Percentiles rank a stretch among this genome's conserved stretches.
phyloP scores from a whole-genome alignment of 805 yeast genomes.

The Ogataea salicorniae region DNA sequence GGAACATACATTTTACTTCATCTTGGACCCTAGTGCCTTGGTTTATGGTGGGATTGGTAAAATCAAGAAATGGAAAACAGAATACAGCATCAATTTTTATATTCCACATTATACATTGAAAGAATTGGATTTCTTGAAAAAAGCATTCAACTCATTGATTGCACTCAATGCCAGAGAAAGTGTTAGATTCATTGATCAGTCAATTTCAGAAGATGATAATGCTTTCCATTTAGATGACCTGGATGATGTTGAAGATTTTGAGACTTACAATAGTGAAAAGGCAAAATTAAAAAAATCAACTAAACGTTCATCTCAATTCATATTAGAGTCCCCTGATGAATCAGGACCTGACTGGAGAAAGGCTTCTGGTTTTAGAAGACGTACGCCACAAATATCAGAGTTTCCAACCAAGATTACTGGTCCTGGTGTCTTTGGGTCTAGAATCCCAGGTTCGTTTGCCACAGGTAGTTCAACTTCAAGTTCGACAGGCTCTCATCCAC shows the following conservation, averaged over 20 bases:
- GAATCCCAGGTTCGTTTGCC: background rate
- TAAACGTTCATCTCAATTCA: conserved; percentile 22
- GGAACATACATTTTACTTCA: conserved; percentile 31
- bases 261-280: conserved; percentile 17
- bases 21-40: conserved; percentile 63
- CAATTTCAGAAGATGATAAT: conserved; percentile 13
- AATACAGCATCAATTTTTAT: conserved; percentile 36
- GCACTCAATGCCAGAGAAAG: conserved; percentile 66
- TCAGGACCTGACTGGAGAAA: conserved; percentile 47
- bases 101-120: conserved; percentile 54
- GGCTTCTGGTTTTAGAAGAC: conserved; percentile 40
- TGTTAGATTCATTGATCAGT: conserved; percentile 51
- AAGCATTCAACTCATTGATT: conserved; percentile 45
- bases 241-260: conserved; percentile 17
- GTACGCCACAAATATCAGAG: conserved; percentile 40
- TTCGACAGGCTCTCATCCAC: background rate
- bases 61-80: conserved; percentile 55
- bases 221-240: conserved; percentile 3
- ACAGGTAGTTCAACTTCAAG: background rate
- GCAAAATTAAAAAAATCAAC: background rate
- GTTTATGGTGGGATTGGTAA: conserved; percentile 61
- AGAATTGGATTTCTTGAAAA: conserved; percentile 54
- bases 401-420: conserved; percentile 18
- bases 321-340: conserved; percentile 38
- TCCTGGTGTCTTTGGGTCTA: conserved; percentile 11